Conservation (phyloP, 2,329 filamentous ascomycete genomes). For the Paraconiothyrium sp. region DNA sequence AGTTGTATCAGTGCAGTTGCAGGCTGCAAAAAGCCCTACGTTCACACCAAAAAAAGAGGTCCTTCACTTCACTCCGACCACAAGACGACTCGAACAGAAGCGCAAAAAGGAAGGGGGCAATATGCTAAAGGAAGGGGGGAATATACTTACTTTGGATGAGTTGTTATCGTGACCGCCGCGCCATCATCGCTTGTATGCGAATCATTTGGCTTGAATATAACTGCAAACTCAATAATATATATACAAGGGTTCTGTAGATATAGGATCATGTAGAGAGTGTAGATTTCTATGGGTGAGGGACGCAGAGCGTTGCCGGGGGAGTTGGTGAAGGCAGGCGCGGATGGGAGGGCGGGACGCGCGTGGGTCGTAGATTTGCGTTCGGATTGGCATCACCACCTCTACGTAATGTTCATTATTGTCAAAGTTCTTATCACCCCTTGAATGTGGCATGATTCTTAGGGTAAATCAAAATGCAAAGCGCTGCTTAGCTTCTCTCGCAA, state of each 20-base stretch:
- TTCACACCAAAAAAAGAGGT: not conserved
- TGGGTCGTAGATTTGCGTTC: too few relatives aligned
- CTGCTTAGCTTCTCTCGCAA: too few relatives aligned
- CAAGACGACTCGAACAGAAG: not conserved
- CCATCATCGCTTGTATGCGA: slow-evolving; percentile 2
- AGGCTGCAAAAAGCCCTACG: too few relatives aligned
- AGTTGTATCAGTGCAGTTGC: too few relatives aligned
- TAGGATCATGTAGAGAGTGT: not conserved
- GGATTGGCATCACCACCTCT: too few relatives aligned
- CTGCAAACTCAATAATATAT: not conserved
- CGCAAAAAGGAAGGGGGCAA: not conserved
- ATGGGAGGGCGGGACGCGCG: too few relatives aligned
- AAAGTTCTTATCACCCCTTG: too few relatives aligned
- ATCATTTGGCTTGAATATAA: not conserved
- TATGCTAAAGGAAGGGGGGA: not conserved
- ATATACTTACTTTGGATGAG: not conserved
- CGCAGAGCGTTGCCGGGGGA: not conserved
- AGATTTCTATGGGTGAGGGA: not conserved
- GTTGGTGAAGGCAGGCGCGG: not conserved
- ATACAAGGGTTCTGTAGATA: not conserved
- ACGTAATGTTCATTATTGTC: too few relatives aligned
- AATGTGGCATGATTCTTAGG: too few relatives aligned
- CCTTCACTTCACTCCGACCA: not conserved
- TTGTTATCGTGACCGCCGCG: not conserved
- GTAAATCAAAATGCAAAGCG: too few relatives aligned